A percentile compares a stretch with the other conserved stretches of the same genome.
Conservation (phyloP, 2,329 filamentous ascomycete species). For the Mariannaea elegans region DNA sequence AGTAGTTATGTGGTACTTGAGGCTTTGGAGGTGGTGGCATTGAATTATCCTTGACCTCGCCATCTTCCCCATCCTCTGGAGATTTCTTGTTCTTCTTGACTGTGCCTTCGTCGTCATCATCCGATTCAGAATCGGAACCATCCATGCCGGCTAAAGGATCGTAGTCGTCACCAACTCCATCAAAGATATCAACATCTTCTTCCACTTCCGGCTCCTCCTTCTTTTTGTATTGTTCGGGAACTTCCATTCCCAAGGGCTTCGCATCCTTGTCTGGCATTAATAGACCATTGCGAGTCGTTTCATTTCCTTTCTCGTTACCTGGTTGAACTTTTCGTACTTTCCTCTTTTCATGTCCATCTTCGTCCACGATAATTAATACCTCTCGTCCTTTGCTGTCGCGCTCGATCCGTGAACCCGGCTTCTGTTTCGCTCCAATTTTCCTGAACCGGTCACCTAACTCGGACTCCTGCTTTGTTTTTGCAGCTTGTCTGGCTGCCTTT, state of each 20-base stretch:
- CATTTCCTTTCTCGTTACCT: constrained; percentile 48
- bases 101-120: constrained; percentile 53
- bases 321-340: constrained; percentile 66
- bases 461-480: constrained; percentile 62
- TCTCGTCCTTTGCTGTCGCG: constrained; percentile 68
- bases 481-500: constrained; percentile 69
- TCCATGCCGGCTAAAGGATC: constrained; percentile 70
- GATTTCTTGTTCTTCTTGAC: constrained; percentile 36
- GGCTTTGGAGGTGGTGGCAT: constrained; percentile 60
- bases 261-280: constrained; percentile 64
- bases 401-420: constrained; percentile 66
- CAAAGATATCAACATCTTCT: constrained; percentile 71
- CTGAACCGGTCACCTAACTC: constrained; percentile 68
- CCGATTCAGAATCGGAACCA: constrained; percentile 56
- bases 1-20: constrained; percentile 65
- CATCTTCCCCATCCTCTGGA: constrained; percentile 34
- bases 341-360: constrained; percentile 72
- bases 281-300: constrained; percentile 51
- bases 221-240: constrained; percentile 66
- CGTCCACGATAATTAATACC: constrained; percentile 71
- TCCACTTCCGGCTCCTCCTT: constrained; percentile 58
- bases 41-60: constrained; percentile 32
- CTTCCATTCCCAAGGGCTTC: constrained; percentile 71
- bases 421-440: constrained; percentile 67
- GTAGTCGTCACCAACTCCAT: constrained; percentile 72